Evolutionary conservation across 2,329 filamentous ascomycete genomes (phyloP), one percentile per base, ranked within the genome.

Genomic region (Endocalyx cinctus): DNA sequence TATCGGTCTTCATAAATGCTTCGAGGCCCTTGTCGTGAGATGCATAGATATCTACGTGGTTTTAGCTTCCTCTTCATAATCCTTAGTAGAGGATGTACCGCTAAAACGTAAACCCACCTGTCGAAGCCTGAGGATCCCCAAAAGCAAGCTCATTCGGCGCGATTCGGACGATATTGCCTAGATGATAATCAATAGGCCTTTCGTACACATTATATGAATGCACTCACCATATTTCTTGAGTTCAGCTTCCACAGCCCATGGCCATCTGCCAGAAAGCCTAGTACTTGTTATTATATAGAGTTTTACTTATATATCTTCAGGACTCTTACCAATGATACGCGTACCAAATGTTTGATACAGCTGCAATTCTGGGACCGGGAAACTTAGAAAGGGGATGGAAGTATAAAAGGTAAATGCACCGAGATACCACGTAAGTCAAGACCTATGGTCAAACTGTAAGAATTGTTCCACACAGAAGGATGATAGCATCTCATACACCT

Each of bases 1-100:
- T 39, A n/a, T 48, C 32, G 0, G 48, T 47, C 29, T 52, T 48
- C 3, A 34, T 13, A 14, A 51, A 50, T 1, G 28, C 27, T 35
- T 51, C 47, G 0, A 45, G 30, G 12, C 34, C 34, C 16, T 46
- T 45, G 4, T 35, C 25, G 11, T 46, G 41, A 2, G 42, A 38
- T 15, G 26, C 31, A 34, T 16, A 45, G 31, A 29, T 42, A 37
- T 43, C 37, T 39, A 12, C 6, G 6, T 17, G 17, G 16, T 17
- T 7, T 17, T 17, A n/a, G 18, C 18, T 10, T 4, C 11, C 10
- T 14, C 4, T 12, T 27, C 25, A 25, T 12, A 25, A n/a, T 15
- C 10, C 15, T 16, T 30, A 26, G n/a, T n/a, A n/a, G n/a, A n/a
- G n/a, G n/a, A 11, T 25, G 27, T 16, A 5, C 6, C 12, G 18